These are phyloP conservation scores for Erythrophleum fordii DNA, from an alignment of 306 rosid species.

Conservation along the genomic window DNA sequence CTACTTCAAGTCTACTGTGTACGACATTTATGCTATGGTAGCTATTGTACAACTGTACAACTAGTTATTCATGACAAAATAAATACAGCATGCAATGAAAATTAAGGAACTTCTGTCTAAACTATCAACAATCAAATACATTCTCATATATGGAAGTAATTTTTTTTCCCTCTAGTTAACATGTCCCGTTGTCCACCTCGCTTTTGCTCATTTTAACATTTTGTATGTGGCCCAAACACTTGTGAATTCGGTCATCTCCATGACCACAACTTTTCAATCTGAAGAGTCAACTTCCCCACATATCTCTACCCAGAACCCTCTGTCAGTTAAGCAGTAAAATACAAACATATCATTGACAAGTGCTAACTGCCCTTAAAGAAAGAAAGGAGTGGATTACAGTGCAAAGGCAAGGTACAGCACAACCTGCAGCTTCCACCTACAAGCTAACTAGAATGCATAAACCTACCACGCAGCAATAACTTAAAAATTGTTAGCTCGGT, in stretches of 20 bases:
- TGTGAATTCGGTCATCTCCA: background rate
- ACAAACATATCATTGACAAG: background rate
- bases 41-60: background rate
- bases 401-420: slow-evolving; percentile 12
- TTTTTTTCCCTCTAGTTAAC: background rate
- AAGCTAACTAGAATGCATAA: background rate
- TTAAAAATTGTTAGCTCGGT: background rate
- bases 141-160: background rate
- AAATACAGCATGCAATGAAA: background rate
- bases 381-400: background rate
- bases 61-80: background rate
- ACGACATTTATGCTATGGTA: background rate
- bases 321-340: background rate
- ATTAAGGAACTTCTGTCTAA: background rate
- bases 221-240: too few species aligned
- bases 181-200: background rate
- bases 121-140: background rate
- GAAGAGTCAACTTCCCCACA: background rate
- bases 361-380: background rate
- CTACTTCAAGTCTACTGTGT: background rate
- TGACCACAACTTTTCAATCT: background rate
- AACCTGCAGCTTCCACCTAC: background rate
- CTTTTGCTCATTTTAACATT: too few species aligned
- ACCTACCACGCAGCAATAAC: background rate
- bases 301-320: background rate